These are phyloP conservation scores for Boletellus emodensis DNA, from an alignment of 768 basidiomycete genomes.

Conservation along the genomic window DNA sequence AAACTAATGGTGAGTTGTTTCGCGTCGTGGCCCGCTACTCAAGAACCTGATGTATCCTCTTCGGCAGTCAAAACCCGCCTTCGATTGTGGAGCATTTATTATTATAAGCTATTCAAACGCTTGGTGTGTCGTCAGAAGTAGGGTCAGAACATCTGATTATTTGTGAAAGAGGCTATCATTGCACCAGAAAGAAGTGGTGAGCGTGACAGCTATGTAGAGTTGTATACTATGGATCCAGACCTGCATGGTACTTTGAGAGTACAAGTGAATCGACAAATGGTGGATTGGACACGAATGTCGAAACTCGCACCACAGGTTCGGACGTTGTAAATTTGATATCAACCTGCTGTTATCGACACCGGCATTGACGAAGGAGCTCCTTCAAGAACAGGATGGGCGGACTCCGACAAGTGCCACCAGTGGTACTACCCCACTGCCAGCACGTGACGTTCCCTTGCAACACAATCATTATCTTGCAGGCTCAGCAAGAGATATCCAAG, in stretches of 20 bases:
- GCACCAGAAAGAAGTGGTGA: background rate
- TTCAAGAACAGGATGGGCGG: no score
- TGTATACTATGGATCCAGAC: background rate
- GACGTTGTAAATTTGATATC: no score
- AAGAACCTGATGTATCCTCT: slow-evolving; percentile 26
- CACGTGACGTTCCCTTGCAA: no score
- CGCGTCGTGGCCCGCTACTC: background rate
- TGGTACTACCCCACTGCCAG: no score
- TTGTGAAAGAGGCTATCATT: background rate
- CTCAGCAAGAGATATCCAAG: no score
- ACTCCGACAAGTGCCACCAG: no score
- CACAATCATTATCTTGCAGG: no score
- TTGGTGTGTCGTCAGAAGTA: background rate
- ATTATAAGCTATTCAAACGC: slow-evolving; percentile 1
- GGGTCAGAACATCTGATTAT: background rate
- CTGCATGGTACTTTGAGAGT: background rate
- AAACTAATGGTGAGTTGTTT: slow-evolving; percentile 22
- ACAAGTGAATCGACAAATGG: background rate
- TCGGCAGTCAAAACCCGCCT: background rate
- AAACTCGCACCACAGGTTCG: background rate
- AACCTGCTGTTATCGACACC: no score
- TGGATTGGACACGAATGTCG: background rate
- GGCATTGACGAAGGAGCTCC: no score
- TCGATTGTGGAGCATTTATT: slow-evolving; percentile 1
- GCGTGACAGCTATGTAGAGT: background rate